These are phyloP conservation scores for Fusarium begoniae DNA, from an alignment of 2,329 filamentous ascomycete species.

Conservation along the genomic window DNA sequence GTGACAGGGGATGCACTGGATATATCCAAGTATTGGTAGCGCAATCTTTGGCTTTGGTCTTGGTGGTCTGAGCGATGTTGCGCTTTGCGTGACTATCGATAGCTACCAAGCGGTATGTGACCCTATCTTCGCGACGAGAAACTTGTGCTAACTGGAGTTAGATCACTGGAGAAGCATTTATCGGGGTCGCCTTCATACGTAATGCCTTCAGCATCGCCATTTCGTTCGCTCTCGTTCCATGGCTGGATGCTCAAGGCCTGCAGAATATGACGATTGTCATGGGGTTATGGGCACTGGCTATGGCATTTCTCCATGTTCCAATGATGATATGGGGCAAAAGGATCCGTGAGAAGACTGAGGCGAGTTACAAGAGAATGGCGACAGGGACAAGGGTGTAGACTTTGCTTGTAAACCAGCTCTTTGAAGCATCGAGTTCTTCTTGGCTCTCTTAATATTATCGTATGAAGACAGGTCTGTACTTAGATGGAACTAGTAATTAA, in stretches of 20 bases:
- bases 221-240: slow-evolving; percentile 21
- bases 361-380: slow-evolving; percentile 12
- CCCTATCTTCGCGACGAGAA: fast-evolving
- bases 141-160: neutral
- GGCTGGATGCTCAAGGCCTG: slow-evolving; percentile 14
- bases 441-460: neutral
- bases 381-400: neutral
- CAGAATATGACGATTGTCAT: slow-evolving; percentile 25
- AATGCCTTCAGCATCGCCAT: slow-evolving; percentile 27
- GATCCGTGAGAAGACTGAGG: slow-evolving; percentile 6
- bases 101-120: slow-evolving; percentile 38
- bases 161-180: slow-evolving; percentile 23
- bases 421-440: neutral
- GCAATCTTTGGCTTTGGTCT: slow-evolving; percentile 48
- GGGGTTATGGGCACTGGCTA: slow-evolving; percentile 7
- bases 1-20: slow-evolving; percentile 51
- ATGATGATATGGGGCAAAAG: slow-evolving; percentile 19
- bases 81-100: slow-evolving; percentile 47
- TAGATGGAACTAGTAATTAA: fast-evolving
- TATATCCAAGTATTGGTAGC: slow-evolving; percentile 48
- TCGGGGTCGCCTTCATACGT: slow-evolving; percentile 10
- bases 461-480: neutral
- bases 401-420: neutral
- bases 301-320: slow-evolving; percentile 13
- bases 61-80: slow-evolving; percentile 47